These are phyloP conservation scores for Pyricularia grisea DNA, from an alignment of 2,329 filamentous ascomycete genomes.

Conservation along the genomic window DNA sequence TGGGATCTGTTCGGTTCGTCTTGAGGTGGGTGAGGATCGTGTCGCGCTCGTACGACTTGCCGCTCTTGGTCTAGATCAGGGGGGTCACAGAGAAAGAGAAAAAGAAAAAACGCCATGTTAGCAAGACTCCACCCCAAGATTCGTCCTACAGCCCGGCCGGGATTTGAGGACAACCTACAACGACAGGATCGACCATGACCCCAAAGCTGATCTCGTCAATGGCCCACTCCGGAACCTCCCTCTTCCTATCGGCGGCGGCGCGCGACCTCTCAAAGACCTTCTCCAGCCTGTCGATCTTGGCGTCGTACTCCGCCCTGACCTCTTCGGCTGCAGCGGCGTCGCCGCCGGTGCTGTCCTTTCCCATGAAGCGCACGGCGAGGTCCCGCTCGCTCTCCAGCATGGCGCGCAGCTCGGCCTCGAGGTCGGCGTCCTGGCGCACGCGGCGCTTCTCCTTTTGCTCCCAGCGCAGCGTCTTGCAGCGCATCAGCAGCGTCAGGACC, in stretches of 20 bases:
- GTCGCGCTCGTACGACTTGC: conserved; percentile 81
- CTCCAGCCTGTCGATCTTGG: conserved; percentile 34
- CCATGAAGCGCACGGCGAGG: conserved; percentile 19
- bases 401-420: conserved; percentile 51
- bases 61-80: conserved; percentile 61
- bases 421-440: conserved; percentile 40
- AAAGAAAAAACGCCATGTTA: background rate
- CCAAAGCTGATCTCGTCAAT: conserved; percentile 69
- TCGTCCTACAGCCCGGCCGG: background rate
- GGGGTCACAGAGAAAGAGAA: conserved; percentile 6
- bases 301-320: conserved; percentile 34
- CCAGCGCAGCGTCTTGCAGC: conserved; percentile 81
- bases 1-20: conserved; percentile 64
- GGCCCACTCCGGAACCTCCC: conserved; percentile 64
- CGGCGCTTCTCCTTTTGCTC: conserved; percentile 60
- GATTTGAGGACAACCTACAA: conserved; percentile 27
- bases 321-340: conserved; percentile 28
- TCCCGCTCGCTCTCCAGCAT: conserved; percentile 38
- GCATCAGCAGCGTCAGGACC: conserved; percentile 65
- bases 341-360: conserved; percentile 15
- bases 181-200: conserved; percentile 63
- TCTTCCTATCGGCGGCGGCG: conserved; percentile 29
- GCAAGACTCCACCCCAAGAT: background rate
- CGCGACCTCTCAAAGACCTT: conserved; percentile 44
- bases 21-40: conserved; percentile 81